Evolutionary conservation across 805 yeast species (phyloP).

Genomic region (Kodamaea hsintzibuensis): DNA sequence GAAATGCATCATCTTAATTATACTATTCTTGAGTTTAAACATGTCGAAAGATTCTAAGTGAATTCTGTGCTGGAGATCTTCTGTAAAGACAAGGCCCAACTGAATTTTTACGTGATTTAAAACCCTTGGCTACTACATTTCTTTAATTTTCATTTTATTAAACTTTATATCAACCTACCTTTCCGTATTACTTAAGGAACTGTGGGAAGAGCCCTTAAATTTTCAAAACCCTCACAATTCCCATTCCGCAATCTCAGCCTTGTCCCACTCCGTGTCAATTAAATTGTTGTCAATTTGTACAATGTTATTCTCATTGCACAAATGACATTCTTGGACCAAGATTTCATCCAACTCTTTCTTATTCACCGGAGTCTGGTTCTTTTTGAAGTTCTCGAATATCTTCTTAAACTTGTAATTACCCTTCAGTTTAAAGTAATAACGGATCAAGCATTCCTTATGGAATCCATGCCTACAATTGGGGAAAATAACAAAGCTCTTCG

Average conservation of each 20-base stretch:
- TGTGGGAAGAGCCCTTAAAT: too few relatives aligned
- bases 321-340: constrained; percentile 63
- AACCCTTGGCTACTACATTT: too few relatives aligned
- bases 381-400: constrained; percentile 56
- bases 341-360: constrained; percentile 57
- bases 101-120: too few relatives aligned
- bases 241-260: constrained; percentile 50
- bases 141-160: too few relatives aligned
- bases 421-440: constrained; percentile 56
- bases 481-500: constrained; percentile 73
- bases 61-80: too few relatives aligned
- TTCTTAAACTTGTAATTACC: constrained; percentile 66
- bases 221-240: constrained; percentile 32
- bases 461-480: constrained; percentile 86
- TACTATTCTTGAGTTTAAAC: too few relatives aligned
- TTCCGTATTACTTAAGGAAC: neutral
- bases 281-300: constrained; percentile 68
- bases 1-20: too few relatives aligned
- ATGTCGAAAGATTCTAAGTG: too few relatives aligned
- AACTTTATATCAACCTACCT: too few relatives aligned
- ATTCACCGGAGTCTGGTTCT: constrained; percentile 39
- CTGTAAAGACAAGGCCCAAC: too few relatives aligned
- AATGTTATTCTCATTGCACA: constrained; percentile 76
- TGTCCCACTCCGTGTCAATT: constrained; percentile 34
- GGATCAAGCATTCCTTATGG: constrained; percentile 85